Base-by-base conservation (phyloP, 2,329 filamentous ascomycete species). In the Ophiostoma sp. region DNA sequence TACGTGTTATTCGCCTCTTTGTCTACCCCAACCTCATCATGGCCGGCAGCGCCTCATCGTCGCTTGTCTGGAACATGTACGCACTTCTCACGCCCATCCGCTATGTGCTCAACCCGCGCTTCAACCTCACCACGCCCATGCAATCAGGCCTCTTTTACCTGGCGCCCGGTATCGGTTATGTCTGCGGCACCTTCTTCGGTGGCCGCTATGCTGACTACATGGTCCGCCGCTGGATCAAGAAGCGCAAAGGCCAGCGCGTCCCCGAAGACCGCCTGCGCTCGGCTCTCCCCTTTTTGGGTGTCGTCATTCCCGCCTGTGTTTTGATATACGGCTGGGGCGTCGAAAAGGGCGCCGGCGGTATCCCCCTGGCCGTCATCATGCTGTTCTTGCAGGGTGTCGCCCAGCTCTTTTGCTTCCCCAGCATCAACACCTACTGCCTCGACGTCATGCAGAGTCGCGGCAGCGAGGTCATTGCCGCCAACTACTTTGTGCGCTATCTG, bases 401-500 rank as follows among this genome's bases (percentile, higher is more conserved):
- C 1, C 90, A 93, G 73, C 81, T 92, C 2, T 90, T 92, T 77
- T 92, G 90, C 77, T 92, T 92, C 76, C 90, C 91, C 0, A 88
- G 86, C 74, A 78, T 93, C 74, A 92, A 93, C 79, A 91, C 90
- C 1, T 93, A 96, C 81, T 95, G 92, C 79, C 82, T 96, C 55
- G 93, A 96, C 80, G 92, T 95, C 15, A 93, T 95, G 90, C 91
- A 91, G 76, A 85, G 85, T 1, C 84, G 87, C 39, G 89, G 89
- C 59, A 88, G 91, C 3, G 93, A 96, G 78, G 92, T 95, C 3
- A 89, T 93, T 59, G 92, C 92, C 0, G 92, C 92, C 0, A 96
- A 95, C 80, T 96, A 95, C 80, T 89, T 94, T 78, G 85, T 93
- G 69, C 86, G 93, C 6, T 96, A 95, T 80, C 79, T 94, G 6